Evolutionary conservation across 345 rosid genomes (phyloP).

Genomic region (Brassica cretica): DNA sequence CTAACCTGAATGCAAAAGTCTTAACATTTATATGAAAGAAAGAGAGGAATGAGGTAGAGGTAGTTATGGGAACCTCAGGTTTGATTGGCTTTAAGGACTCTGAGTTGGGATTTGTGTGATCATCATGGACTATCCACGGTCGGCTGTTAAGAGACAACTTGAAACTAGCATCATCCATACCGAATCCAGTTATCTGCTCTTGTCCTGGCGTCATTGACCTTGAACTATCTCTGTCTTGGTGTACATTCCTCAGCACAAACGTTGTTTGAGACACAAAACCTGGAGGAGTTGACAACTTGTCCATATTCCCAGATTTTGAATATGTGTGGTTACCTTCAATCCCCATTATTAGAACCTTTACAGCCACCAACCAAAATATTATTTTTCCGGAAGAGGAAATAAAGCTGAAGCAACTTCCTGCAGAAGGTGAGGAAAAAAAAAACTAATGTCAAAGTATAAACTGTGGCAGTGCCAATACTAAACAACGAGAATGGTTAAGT

Average conservation of each 20-base stretch:
- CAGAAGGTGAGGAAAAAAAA: conserved; percentile 5
- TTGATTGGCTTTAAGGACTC: conserved; percentile 8
- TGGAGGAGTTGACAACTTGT: conserved; percentile 27
- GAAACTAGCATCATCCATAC: conserved; percentile 19
- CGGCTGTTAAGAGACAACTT: conserved; percentile 6
- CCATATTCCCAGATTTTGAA: conserved; percentile 22
- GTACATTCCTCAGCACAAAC: conserved; percentile 30
- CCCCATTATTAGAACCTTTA: conserved; percentile 11
- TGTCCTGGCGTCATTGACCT: conserved; percentile 1
- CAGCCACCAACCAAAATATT: neutral
- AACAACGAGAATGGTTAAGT: neutral
- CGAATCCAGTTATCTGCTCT: conserved; percentile 13
- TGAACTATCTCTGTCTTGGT: conserved; percentile 16
- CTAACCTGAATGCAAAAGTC: conserved; percentile 34
- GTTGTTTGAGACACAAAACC: conserved; percentile 32
- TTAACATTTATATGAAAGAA: conserved; percentile 6
- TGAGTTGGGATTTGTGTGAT: conserved; percentile 14
- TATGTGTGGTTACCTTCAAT: neutral
- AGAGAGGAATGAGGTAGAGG: conserved; percentile 11
- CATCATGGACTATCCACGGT: conserved; percentile 38
- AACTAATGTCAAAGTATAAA: conserved; percentile 1
- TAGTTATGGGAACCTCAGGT: conserved; percentile 20
- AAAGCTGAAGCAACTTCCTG: conserved; percentile 5
- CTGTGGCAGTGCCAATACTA: neutral
- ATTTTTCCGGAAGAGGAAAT: neutral